Evolutionary conservation across 163 green algal species (phyloP), one percentile per base, ranked within the genome.

Genomic region (Picocystis sp.): DNA sequence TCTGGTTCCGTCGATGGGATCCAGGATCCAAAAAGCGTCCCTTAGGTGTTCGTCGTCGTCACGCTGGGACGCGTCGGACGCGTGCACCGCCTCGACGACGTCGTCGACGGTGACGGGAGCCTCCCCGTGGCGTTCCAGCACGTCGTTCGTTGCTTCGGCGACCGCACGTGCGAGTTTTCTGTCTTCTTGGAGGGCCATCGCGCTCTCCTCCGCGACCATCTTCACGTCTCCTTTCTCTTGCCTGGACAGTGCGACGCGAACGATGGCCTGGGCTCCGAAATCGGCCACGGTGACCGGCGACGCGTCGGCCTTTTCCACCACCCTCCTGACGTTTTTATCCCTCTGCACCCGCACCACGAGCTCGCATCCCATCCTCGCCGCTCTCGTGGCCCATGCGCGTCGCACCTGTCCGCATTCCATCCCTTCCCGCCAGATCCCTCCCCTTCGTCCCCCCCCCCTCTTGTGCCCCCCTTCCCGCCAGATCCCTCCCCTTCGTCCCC

Each of bases 1-100:
- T 24, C 21, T 34, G 21, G 54, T 61, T 15, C 54, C 54, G 44
- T 61, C 54, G 42, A 61, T 61, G 41, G 54, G 54, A 47, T 61
- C 54, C 10, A 61, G 54, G 17, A 61, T 56, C 54, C 54, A 61
- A 19, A 45, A 55, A 5, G 15, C 54, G 42, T 42, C 9, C 29
- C 42, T 21, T n/a, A 12, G 24, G 54, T 56, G 38, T 14, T 24
- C 21, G 21, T 15, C 41, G 5, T 41, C 10, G 47, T 34, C 10
- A 8, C 47, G 3, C 12, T 23, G n/a, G 10, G 17, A 19, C 14
- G 2, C 23, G 44, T 43, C 38, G 47, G n/a, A 21, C 0, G n/a
- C 13, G 15, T 19, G 17, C 23, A 55, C 33, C 41, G 44, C 44
- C 17, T 42, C 54, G 21, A 61, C 21, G 29, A 53, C 42, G 44